Base-by-base conservation (phyloP, 495 filamentous ascomycete species). In the Penicillium waksmanii region DNA sequence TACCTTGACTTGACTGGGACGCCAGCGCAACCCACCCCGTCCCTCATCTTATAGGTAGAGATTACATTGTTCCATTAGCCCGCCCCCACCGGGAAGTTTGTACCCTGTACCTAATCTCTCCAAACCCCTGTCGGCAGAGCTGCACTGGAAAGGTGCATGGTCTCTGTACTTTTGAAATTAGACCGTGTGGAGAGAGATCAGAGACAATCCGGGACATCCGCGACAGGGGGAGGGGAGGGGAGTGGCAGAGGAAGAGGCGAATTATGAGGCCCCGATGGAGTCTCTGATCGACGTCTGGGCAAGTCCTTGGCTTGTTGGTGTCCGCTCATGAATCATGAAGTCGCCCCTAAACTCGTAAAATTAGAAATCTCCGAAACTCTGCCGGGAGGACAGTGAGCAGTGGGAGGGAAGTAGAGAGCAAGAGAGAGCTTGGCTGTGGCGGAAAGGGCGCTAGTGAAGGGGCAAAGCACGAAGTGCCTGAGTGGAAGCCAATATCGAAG, bases 271-370 rank as follows among this genome's bases (percentile, higher is more conserved):
- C 51, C 44, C 36, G 35, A 55, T 51, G 49, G 43, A 61, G 47
- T 53, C 43, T 57, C 56, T 55, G 58, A 67, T 62, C 62, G 56
- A 65, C 52, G 23, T 38, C 25, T 18, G 48, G 53, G 55, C 47
- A 52, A 33, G 50, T 58, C 42, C 42, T 60, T 48, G 27, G 43
- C 11, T 23, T 21, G 38, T 53, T 38, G 47, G 53, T 38, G 51
- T 15, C 48, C 6, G 44, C 21, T 60, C 57, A 58, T 63, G 66
- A 66, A 55, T 69, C 66, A 64, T 51, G 56, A 12, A 51, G 55
- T 47, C 35, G 33, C 35, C 43, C 46, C 56, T 54, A 35, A 44
- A 19, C 0, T 19, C 17, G 17, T 17, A 44, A 44, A 18, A 44
- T 17, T 44, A 19, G 17, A 44, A 44, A 9, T 44, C 42, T 44